These are phyloP conservation scores for Exophiala spinifera DNA, from an alignment of 2,329 filamentous ascomycete genomes.

Conservation along the genomic window DNA sequence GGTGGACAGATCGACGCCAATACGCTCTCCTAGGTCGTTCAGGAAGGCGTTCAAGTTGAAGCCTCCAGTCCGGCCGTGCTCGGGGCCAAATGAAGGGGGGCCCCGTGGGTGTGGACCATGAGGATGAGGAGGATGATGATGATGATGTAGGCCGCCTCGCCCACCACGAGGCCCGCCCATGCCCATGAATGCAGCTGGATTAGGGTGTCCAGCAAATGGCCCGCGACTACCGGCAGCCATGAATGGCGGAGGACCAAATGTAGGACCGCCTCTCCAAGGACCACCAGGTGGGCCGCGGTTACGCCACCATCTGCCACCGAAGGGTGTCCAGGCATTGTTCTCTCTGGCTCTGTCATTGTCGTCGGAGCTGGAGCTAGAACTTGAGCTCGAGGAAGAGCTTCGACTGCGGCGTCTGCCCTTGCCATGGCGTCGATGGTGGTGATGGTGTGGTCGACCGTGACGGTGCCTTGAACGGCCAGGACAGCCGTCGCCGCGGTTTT, in stretches of 20 bases:
- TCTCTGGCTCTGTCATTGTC: slow-evolving; percentile 6
- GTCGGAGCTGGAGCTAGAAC: background rate
- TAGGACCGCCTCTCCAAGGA: slow-evolving; percentile 5
- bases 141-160: slow-evolving; percentile 6
- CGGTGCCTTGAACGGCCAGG: background rate
- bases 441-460: slow-evolving; percentile 14
- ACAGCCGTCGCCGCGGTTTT: background rate
- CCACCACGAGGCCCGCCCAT: slow-evolving; percentile 6
- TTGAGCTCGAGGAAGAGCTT: slow-evolving; percentile 2
- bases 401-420: background rate
- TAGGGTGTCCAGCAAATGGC: background rate
- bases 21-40: slow-evolving; percentile 31
- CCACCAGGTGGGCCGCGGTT: slow-evolving; percentile 3
- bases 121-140: slow-evolving; percentile 18
- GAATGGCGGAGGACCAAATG: slow-evolving; percentile 2
- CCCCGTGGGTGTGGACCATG: slow-evolving; percentile 24
- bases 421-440: slow-evolving; percentile 1
- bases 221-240: background rate
- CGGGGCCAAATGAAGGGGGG: slow-evolving; percentile 5
- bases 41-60: slow-evolving; percentile 31
- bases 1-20: slow-evolving; percentile 32
- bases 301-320: slow-evolving; percentile 16
- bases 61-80: slow-evolving; percentile 2
- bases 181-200: slow-evolving; percentile 7
- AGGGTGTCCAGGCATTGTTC: background rate